Evolutionary conservation across 1,284 basidiomycete genomes (phyloP), one percentile per base, ranked within the genome.

Genomic region (Apiotrichum siamense): DNA sequence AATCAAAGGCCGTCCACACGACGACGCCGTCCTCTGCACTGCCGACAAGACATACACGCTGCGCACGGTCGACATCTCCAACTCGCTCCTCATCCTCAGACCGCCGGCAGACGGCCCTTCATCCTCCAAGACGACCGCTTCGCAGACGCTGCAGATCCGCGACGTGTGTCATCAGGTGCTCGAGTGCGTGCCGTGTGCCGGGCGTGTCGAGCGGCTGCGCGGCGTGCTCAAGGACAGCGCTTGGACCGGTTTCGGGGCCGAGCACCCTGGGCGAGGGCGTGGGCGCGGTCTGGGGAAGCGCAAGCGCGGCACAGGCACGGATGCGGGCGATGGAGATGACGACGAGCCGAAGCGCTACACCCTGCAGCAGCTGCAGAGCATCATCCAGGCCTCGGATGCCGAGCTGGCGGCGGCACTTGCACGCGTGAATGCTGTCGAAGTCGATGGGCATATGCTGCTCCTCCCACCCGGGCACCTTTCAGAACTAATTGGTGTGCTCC

Each of bases 21-120:
- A 94, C 63, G 87, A 93, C 62, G 91, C 91, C 0, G 89, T 94
- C 0, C 75, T 93, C 4, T 94, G 91, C 66, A 92, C 89, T 0
- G 60, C 77, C 0, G 77, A 83, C 54, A 83, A 81, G 66, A 96
- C 91, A 0, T 96, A 86, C 67, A 69, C 80, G 0, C 75, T 96
- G 23, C 83, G 90, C 7, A 86, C 88, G 0, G 83, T 96, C 9
- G 78, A 81, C 4, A 77, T 93, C 41, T 94, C 90, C 17, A 96
- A 96, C 69, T 84, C 88, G 1, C 76, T 92, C 31, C 77, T 89
- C 13, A 79, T 94, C 40, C 77, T 86, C 47, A 83, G 84, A 3
- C 75, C 83, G 12, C 41, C 46, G 3, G 23, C 27, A 17, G 38
- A n/a, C 32, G 5, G 35, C 39, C 18, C 36, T n/a, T n/a, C n/a